phyloP scores from a whole-genome alignment of 805 yeast genomes.

The Ogataea haglerorum region DNA sequence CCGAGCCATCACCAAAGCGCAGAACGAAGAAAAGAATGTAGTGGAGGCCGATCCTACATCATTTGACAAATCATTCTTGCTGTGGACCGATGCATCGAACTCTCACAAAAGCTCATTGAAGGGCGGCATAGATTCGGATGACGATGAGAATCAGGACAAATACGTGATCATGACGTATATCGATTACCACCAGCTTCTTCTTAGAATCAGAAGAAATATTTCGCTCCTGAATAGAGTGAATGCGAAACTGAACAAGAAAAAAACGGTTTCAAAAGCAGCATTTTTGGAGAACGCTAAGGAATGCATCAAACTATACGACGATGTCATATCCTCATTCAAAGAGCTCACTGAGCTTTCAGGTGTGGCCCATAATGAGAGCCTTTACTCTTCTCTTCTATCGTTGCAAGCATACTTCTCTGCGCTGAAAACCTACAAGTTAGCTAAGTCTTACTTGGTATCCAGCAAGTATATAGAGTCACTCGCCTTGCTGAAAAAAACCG shows the following conservation, averaged over 20 bases:
- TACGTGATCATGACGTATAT: slow-evolving; percentile 76
- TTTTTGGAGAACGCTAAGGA: slow-evolving; percentile 38
- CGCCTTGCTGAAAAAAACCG: slow-evolving; percentile 38
- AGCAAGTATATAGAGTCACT: slow-evolving; percentile 46
- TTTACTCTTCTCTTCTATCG: slow-evolving; percentile 50
- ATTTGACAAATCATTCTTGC: slow-evolving; percentile 54
- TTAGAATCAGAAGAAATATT: slow-evolving; percentile 71
- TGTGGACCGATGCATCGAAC: slow-evolving; percentile 70
- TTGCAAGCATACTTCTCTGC: slow-evolving; percentile 48
- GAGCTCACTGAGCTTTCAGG: slow-evolving; percentile 84
- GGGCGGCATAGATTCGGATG: slow-evolving; percentile 40
- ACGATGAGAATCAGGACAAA: slow-evolving; percentile 61
- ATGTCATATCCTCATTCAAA: slow-evolving; percentile 48
- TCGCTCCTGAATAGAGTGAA: slow-evolving; percentile 37
- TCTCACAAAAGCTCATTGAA: slow-evolving; percentile 51
- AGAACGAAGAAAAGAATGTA: slow-evolving; percentile 29
- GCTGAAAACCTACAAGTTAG: slow-evolving; percentile 41
- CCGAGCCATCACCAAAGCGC: slow-evolving; percentile 45
- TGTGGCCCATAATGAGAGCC: slow-evolving; percentile 78
- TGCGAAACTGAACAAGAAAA: slow-evolving; percentile 23
- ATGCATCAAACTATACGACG: slow-evolving; percentile 45
- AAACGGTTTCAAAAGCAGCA: slow-evolving; percentile 21
- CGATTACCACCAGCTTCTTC: slow-evolving; percentile 60
- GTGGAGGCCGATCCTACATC: slow-evolving; percentile 39
- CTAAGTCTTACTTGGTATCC: slow-evolving; percentile 41